Evolutionary conservation across 345 rosid genomes (phyloP), one percentile per base, ranked within the genome.

Genomic region (Rhizophora apiculata): DNA sequence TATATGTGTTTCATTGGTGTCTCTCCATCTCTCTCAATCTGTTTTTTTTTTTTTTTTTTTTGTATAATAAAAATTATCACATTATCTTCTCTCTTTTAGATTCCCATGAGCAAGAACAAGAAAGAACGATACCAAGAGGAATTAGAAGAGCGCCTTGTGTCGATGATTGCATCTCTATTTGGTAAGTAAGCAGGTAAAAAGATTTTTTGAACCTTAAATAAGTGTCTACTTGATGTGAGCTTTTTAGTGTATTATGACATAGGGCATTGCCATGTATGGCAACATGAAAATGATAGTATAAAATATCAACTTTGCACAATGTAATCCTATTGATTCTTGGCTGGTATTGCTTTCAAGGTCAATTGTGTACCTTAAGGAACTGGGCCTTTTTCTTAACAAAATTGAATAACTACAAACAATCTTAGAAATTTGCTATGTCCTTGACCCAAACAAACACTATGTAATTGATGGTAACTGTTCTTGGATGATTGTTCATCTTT

Each of bases 41-140:
- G 19, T 13, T 3, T 31, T 31, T 31, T 31, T 7, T 6, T 36
- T 37, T 37, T 8, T 39, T 2, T 10, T 10, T 10, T 39, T 13
- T 43, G 19, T 43, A 43, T 43, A 43, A 43, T 43, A 11, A 43
- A 43, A 13, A 11, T 43, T 15, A 13, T 43, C 18, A 15, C 49
- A 11, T 0, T 64, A 36, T 74, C 64, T 74, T 65, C 29, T 43
- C 26, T 63, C 71, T 36, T 68, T 68, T 82, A 95, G 99, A 88
- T 92, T 77, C 97, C 99, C 4, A 53, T 86, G 59, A 85, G 80
- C 83, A 92, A 88, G 87, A 92, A 83, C 74, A 95, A 87, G 83
- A 88, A 84, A 76, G 97, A 95, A 67, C 72, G 87, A 32, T 92
- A 88, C 70, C 88, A 88, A 70, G 97, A 95, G 82, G 99, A 90